These are phyloP conservation scores for Plasmodium billcollinsi DNA, from an alignment of 169 alveolate genomes.

Conservation along the genomic window DNA sequence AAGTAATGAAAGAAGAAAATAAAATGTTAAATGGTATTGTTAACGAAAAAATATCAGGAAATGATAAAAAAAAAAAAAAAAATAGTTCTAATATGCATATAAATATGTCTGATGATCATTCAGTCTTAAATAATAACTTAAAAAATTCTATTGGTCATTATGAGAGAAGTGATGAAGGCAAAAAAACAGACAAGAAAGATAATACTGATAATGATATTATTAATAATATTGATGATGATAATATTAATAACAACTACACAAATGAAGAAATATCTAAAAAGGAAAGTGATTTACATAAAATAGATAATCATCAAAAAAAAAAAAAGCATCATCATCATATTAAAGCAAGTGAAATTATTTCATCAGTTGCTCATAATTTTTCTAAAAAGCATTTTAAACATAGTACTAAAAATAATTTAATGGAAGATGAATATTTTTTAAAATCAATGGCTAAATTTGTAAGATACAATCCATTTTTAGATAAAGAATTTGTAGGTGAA, in stretches of 20 bases:
- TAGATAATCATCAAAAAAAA: background rate
- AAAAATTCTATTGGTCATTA: background rate
- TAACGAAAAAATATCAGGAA: background rate
- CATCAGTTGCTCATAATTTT: background rate
- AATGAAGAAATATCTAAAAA: slow-evolving; percentile 13
- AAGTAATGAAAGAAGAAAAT: background rate
- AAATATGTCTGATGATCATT: too few relatives aligned
- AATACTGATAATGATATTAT: background rate
- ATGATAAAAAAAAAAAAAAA: background rate
- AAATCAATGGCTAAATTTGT: slow-evolving; percentile 82
- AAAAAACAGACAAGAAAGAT: background rate
- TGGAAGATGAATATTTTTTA: slow-evolving; percentile 77
- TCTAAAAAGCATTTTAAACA: slow-evolving; percentile 1
- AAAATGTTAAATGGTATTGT: background rate
- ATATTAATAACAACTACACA: background rate
- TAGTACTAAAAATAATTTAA: slow-evolving; percentile 53
- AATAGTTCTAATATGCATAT: too few relatives aligned
- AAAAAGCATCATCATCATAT: slow-evolving; percentile 4
- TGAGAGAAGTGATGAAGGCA: background rate
- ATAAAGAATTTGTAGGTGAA: slow-evolving; percentile 86
- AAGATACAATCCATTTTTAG: slow-evolving; percentile 80
- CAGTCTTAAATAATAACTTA: background rate
- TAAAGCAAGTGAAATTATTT: background rate
- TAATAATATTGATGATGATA: background rate
- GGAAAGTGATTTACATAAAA: slow-evolving; percentile 12